Conservation (phyloP, 805 yeast species). For the Priceomyces haplophilus region DNA sequence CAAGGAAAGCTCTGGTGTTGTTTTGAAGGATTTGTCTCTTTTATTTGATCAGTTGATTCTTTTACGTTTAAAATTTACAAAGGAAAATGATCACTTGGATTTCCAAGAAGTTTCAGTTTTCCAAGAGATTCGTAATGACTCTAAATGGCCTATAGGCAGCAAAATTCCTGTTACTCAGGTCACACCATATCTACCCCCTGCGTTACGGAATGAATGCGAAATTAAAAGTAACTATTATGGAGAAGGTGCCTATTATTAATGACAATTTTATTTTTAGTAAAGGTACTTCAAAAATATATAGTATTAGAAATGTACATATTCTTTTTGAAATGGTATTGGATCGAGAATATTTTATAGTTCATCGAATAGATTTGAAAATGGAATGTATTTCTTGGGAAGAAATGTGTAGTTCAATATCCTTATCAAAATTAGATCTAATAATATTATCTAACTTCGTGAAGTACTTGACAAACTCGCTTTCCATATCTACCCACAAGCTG, state of each 20-base stretch:
- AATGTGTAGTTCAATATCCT: slow-evolving; percentile 50
- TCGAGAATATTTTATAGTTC: no score
- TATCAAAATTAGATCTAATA: slow-evolving; percentile 50
- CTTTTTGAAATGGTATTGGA: no score
- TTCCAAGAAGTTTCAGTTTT: slow-evolving; percentile 36
- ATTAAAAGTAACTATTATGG: slow-evolving; percentile 5
- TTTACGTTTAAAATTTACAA: slow-evolving; percentile 38
- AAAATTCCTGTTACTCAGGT: slow-evolving; percentile 32
- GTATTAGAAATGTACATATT: not conserved
- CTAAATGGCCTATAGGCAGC: slow-evolving; percentile 43
- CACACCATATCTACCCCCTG: slow-evolving; percentile 25
- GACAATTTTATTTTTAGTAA: no score
- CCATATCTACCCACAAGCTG: slow-evolving; percentile 68
- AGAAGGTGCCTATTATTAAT: slow-evolving; percentile 10
- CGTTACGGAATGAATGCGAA: no score
- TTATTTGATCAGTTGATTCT: slow-evolving; percentile 41
- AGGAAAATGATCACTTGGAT: slow-evolving; percentile 40
- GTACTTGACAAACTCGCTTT: slow-evolving; percentile 56
- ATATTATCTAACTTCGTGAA: slow-evolving; percentile 54
- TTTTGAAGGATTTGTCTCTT: slow-evolving; percentile 34
- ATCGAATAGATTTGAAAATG: slow-evolving; percentile 40
- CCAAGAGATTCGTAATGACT: slow-evolving; percentile 33
- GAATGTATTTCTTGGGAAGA: slow-evolving; percentile 55
- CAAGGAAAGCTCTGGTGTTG: slow-evolving; percentile 30
- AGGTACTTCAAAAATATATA: no score